phyloP scores from a whole-genome alignment of 2,329 filamentous ascomycete genomes.

The Neophaeococcomyces mojaviensis region DNA sequence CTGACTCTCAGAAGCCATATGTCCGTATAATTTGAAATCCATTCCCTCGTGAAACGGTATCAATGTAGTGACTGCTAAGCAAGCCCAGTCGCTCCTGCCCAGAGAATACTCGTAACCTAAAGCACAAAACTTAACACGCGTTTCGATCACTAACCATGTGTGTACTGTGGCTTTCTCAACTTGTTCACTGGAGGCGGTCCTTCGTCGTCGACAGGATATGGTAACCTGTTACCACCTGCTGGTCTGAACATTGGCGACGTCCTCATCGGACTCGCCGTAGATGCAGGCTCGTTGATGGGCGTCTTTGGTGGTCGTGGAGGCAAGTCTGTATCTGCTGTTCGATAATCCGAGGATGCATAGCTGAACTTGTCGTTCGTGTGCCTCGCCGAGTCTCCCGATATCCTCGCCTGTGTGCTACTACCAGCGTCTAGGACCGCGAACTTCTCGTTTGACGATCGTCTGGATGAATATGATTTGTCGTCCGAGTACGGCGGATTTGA shows the following conservation, averaged over 20 bases:
- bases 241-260: constrained; percentile 12
- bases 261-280: constrained; percentile 29
- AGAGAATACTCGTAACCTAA: too few species aligned
- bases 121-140: background rate
- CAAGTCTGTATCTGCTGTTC: constrained; percentile 26
- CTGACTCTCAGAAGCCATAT: background rate
- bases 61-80: background rate
- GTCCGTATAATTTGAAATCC: background rate
- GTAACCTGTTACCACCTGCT: constrained; percentile 40
- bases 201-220: constrained; percentile 74
- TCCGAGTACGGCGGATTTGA: constrained; percentile 30
- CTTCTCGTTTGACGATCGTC: constrained; percentile 58
- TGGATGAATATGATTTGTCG: constrained; percentile 10
- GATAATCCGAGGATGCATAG: constrained; percentile 13
- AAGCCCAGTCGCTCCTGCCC: background rate
- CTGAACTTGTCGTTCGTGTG: constrained; percentile 31
- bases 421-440: constrained; percentile 53
- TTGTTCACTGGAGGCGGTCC: constrained; percentile 79
- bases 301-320: constrained; percentile 73
- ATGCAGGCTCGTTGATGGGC: constrained; percentile 43
- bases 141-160: constrained; percentile 35
- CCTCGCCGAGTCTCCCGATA: constrained; percentile 21
- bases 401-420: constrained; percentile 33
- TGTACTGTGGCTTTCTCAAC: constrained; percentile 73
- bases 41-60: background rate